Conservation (phyloP, 2,329 filamentous ascomycete species). For the Penicillium concentricum region DNA sequence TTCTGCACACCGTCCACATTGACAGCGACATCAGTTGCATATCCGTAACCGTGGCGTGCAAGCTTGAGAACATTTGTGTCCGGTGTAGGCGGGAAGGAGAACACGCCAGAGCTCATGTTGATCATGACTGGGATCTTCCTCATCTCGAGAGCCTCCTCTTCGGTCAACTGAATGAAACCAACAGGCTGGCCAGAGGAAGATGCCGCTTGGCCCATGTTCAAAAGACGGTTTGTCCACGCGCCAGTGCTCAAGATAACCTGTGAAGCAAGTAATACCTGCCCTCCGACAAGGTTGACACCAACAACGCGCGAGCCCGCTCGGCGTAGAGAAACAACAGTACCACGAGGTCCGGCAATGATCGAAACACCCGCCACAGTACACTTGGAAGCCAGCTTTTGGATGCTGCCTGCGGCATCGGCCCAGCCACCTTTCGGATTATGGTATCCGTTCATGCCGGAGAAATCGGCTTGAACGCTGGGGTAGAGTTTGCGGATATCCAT, state of each 20-base stretch:
- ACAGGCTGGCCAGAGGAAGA: conserved; percentile 77
- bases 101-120: conserved; percentile 46
- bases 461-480: conserved; percentile 46
- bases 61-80: conserved; percentile 58
- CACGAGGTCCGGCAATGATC: conserved; percentile 44
- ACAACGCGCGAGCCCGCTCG: conserved; percentile 39
- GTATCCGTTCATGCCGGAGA: conserved; percentile 63
- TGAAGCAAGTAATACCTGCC: conserved; percentile 56
- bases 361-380: conserved; percentile 38
- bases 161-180: conserved; percentile 69
- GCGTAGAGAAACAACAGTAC: conserved; percentile 28
- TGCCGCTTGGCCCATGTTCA: conserved; percentile 71
- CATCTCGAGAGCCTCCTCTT: conserved; percentile 64
- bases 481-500: conserved; percentile 22
- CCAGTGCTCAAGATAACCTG: conserved; percentile 78
- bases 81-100: conserved; percentile 51
- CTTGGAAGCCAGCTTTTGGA: conserved; percentile 23
- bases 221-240: conserved; percentile 74
- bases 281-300: conserved; percentile 58
- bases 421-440: conserved; percentile 71
- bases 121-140: conserved; percentile 61
- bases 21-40: conserved; percentile 40
- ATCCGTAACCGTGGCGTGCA: conserved; percentile 65
- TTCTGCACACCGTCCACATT: conserved; percentile 18
- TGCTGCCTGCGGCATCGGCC: conserved; percentile 70